phyloP scores from a whole-genome alignment of 306 rosid species.

The Quercus gilva region DNA sequence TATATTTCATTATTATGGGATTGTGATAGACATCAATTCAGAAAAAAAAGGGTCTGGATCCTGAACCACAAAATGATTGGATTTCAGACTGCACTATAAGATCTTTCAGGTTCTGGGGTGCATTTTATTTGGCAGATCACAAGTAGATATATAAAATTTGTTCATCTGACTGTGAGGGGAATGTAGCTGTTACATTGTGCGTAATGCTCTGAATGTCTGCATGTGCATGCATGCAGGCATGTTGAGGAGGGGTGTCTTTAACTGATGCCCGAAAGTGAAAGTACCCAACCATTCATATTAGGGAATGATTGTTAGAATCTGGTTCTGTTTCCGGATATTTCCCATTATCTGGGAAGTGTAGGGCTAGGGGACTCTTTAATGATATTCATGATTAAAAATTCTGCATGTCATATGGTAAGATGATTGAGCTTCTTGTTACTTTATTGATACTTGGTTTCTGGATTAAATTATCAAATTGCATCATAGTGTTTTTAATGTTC shows the following conservation, averaged over 20 bases:
- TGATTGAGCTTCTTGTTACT: background rate
- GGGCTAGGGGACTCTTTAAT: background rate
- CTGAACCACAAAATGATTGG: background rate
- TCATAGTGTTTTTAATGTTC: background rate
- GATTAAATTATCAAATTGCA: constrained; percentile 4
- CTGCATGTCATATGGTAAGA: background rate
- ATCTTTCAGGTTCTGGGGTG: background rate
- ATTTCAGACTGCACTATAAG: background rate
- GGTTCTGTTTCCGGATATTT: background rate
- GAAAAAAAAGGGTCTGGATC: background rate
- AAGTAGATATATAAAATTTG: background rate
- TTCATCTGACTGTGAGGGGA: background rate
- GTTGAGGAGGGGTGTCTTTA: background rate
- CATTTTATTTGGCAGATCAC: background rate
- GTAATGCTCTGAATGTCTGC: background rate
- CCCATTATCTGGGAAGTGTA: background rate
- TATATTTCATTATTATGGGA: background rate
- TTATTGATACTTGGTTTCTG: constrained; percentile 6
- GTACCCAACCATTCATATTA: background rate
- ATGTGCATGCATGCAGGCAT: background rate
- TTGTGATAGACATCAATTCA: background rate
- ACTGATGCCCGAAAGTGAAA: background rate
- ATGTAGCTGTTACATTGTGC: background rate
- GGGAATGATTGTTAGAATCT: background rate
- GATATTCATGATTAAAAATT: background rate